Conservation (phyloP, 208 protist genomes). For the Trichomonas gallinae region DNA sequence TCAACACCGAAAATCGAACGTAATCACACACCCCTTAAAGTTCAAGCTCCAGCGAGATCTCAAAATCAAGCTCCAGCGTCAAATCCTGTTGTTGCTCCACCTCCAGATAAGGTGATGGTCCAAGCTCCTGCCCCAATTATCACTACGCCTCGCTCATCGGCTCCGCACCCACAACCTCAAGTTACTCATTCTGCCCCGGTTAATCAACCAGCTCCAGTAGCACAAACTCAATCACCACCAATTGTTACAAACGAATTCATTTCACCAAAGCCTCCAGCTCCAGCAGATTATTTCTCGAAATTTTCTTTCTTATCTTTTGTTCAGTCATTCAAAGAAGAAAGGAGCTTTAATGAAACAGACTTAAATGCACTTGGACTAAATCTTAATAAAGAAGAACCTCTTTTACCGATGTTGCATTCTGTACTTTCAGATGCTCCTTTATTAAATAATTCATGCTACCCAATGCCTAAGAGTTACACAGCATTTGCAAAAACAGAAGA, state of each 20-base stretch:
- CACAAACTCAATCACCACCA: not conserved
- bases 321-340: not conserved
- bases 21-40: not conserved
- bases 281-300: not conserved
- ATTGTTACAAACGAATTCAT: not conserved
- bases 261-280: not conserved
- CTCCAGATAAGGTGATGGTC: not conserved
- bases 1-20: not conserved
- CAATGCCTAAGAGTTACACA: not conserved
- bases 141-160: not conserved
- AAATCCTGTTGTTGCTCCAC: not conserved
- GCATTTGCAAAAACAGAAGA: not conserved
- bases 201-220: not conserved
- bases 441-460: not conserved
- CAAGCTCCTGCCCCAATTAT: not conserved
- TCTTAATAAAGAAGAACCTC: not conserved
- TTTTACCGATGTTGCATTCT: not conserved
- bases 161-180: not conserved
- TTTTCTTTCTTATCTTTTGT: not conserved
- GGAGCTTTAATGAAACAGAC: not conserved
- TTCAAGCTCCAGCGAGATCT: not conserved
- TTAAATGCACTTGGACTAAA: not conserved
- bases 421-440: conserved; percentile 16
- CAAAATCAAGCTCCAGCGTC: not conserved
- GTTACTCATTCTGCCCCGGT: not conserved